Evolutionary conservation across 1,139 yeast species (phyloP).

Genomic region (Nakaseomyces nivariensis): DNA sequence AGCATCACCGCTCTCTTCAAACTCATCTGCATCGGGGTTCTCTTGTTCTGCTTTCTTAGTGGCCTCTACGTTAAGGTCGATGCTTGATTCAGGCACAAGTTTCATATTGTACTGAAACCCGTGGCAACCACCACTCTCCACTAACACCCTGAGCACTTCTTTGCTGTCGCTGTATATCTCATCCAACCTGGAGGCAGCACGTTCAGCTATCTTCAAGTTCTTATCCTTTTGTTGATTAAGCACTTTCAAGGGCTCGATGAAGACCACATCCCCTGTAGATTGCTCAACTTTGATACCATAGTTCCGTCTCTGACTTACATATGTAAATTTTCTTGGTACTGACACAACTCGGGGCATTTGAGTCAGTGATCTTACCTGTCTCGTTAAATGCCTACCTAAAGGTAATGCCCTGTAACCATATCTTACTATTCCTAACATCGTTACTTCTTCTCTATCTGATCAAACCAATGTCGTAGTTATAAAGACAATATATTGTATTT

Average conservation of each 20-base stretch:
- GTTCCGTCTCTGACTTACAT: neutral
- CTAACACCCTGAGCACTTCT: constrained; percentile 69
- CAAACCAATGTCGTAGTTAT: no score
- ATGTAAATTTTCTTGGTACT: neutral
- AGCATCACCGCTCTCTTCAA: constrained; percentile 55
- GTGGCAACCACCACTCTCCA: constrained; percentile 97
- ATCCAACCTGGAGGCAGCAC: constrained; percentile 47
- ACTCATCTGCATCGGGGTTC: constrained; percentile 30
- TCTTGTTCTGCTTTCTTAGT: constrained; percentile 3
- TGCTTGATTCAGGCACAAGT: constrained; percentile 37
- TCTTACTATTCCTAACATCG: neutral
- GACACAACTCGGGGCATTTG: neutral
- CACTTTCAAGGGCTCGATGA: constrained; percentile 17
- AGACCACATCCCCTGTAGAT: constrained; percentile 7
- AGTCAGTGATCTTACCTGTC: neutral
- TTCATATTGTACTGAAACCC: constrained; percentile 86
- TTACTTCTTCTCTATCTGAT: no score
- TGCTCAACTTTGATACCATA: constrained; percentile 1
- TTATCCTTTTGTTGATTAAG: constrained; percentile 21
- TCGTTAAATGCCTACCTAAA: neutral
- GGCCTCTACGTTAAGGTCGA: constrained; percentile 17
- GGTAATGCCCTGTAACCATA: neutral
- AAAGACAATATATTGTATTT: no score
- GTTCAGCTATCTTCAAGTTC: constrained; percentile 29
- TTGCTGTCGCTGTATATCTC: constrained; percentile 37